These are phyloP conservation scores for Metschnikowia anglica DNA, from an alignment of 805 yeast species.

Conservation along the genomic window DNA sequence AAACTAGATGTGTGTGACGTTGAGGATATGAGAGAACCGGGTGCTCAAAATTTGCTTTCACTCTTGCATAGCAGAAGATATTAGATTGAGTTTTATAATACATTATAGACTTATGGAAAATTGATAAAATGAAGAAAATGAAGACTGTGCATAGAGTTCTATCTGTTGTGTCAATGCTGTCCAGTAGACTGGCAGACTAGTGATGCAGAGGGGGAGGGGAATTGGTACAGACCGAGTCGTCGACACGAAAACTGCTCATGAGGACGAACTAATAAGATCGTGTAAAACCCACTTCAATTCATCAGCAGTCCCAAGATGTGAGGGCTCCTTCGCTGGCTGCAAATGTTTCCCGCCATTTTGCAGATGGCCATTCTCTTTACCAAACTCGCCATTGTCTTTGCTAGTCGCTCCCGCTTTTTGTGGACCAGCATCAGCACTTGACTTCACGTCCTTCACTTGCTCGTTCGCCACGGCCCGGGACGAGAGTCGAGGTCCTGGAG, in stretches of 20 bases:
- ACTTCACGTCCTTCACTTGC: not conserved
- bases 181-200: not conserved
- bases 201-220: not conserved
- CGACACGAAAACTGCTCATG: too few species aligned
- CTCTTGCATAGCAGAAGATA: not conserved
- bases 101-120: not conserved
- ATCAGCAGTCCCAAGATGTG: constrained; percentile 53
- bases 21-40: constrained; percentile 1
- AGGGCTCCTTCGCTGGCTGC: constrained; percentile 20
- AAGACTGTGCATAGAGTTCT: not conserved
- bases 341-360: constrained; percentile 8
- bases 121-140: not conserved
- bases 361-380: constrained; percentile 1
- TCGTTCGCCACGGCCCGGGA: not conserved
- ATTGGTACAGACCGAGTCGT: too few species aligned
- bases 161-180: not conserved
- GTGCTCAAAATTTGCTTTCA: constrained; percentile 1
- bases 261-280: constrained; percentile 53
- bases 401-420: not conserved
- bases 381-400: not conserved
- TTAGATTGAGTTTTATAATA: not conserved
- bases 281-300: constrained; percentile 72
- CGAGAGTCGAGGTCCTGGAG: not conserved
- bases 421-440: not conserved
- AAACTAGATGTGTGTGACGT: constrained; percentile 9